These are phyloP conservation scores for Nelumbo lutea DNA, from an alignment of 164 flowering plant genomes.

Conservation along the genomic window DNA sequence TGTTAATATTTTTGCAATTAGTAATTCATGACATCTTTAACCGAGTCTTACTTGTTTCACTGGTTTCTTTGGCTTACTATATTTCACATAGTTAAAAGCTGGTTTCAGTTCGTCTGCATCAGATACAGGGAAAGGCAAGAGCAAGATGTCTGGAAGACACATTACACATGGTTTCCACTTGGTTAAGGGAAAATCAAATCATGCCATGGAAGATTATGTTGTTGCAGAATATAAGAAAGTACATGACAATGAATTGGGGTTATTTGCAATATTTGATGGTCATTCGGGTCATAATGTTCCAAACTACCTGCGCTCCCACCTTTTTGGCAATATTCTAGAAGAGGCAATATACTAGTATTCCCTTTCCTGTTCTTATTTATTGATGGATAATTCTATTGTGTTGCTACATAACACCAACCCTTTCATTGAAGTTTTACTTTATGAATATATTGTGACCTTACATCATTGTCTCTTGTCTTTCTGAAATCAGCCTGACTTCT, in stretches of 20 bases:
- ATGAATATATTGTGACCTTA: neutral
- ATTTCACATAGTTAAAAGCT: slow-evolving; percentile 55
- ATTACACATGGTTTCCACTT: slow-evolving; percentile 77
- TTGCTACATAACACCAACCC: too few relatives aligned
- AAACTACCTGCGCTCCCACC: slow-evolving; percentile 58
- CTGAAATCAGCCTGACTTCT: slow-evolving; percentile 63
- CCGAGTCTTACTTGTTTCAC: too few relatives aligned
- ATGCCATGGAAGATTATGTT: slow-evolving; percentile 87
- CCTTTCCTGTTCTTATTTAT: neutral
- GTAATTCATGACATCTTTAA: too few relatives aligned
- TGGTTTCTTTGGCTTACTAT: too few relatives aligned
- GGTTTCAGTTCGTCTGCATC: slow-evolving; percentile 48
- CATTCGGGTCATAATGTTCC: slow-evolving; percentile 82
- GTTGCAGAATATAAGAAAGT: slow-evolving; percentile 75
- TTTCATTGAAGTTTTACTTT: too few relatives aligned
- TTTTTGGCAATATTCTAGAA: slow-evolving; percentile 75
- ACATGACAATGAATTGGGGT: slow-evolving; percentile 68
- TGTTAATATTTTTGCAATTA: neutral
- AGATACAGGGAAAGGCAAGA: slow-evolving; percentile 87
- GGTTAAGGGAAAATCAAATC: slow-evolving; percentile 71
- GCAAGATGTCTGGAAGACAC: slow-evolving; percentile 57
- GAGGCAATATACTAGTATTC: slow-evolving; percentile 45
- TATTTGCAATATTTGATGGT: slow-evolving; percentile 94
- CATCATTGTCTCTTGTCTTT: slow-evolving; percentile 8
- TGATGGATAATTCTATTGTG: neutral